Conservation (phyloP, 352 stramenopile species). For the Salisapilia sapeloensis region DNA sequence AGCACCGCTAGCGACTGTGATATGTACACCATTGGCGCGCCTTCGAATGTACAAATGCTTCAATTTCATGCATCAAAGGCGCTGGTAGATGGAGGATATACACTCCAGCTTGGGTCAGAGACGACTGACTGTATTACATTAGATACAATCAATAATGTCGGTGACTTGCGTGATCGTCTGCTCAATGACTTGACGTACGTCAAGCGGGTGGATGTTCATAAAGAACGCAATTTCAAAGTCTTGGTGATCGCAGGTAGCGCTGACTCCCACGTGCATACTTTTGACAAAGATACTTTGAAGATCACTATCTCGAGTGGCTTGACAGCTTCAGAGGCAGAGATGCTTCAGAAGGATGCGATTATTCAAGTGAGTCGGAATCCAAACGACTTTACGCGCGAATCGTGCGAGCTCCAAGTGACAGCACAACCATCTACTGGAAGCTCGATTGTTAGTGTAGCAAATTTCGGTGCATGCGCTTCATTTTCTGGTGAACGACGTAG, state of each 20-base stretch:
- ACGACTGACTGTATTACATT: constrained; percentile 34
- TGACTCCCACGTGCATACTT: constrained; percentile 21
- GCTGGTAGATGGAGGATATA: constrained; percentile 27
- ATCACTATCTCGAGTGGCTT: constrained; percentile 22
- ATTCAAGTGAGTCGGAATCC: constrained; percentile 60
- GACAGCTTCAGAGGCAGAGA: constrained; percentile 9
- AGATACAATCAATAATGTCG: constrained; percentile 6
- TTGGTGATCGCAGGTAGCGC: constrained; percentile 17
- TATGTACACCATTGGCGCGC: constrained; percentile 38
- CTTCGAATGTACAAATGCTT: constrained; percentile 42
- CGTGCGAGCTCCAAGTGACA: constrained; percentile 31
- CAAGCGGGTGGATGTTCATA: constrained; percentile 21
- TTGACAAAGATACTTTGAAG: constrained; percentile 5
- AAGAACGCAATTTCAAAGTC: constrained; percentile 45
- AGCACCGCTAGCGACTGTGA: constrained; percentile 41
- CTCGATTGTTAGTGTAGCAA: constrained; percentile 14
- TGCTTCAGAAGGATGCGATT: constrained; percentile 13
- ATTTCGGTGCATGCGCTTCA: constrained; percentile 9
- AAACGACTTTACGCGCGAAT: constrained; percentile 43
- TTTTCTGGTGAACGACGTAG: constrained; percentile 26
- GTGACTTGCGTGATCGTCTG: too few relatives aligned
- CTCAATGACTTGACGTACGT: constrained; percentile 28
- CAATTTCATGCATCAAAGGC: constrained; percentile 53
- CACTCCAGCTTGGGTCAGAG: constrained; percentile 29
- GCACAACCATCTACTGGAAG: constrained; percentile 3